Base-by-base conservation (phyloP, 345 rosid genomes). In the Acer saccharum region DNA sequence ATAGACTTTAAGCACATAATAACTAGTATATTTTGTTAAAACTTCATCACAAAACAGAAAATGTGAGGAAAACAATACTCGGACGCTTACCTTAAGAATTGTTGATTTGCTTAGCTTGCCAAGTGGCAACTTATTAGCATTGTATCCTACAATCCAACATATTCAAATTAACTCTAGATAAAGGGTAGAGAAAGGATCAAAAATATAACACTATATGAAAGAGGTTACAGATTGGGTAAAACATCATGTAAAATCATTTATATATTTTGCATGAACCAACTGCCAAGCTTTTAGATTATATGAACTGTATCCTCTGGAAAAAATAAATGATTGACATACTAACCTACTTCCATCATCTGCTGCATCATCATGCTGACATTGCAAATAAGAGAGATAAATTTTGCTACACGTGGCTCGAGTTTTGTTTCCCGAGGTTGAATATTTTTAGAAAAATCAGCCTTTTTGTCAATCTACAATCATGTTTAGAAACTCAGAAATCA, bases 341-440 rank as follows among this genome's bases (percentile, higher is more conserved):
- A 70, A 95, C 98, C 97, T 87, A 95, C 88, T 82, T 95, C 97
- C 97, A 93, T 87, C 97, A 95, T 95, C 75, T 90, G 98, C 65
- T 89, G 93, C 84, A 86, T 87, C 98, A 93, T 95, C 97, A 90
- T 95, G 87, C 91, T 89, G 71, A 90, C 82, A 82, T 90, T 93
- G 87, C 97, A 93, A 78, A 95, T 85, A 80, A 95, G 89, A 80
- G 98, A 91, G 79, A 93, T 81, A 75, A 95, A 93, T 78, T 89
- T 88, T 54, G 97, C 98, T 85, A 93, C 79, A 71, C 69, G 73
- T 69, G 86, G 87, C 74, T 91, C 93, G 43, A 93, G 93, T 81
- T 89, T 87, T 78, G 95, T 88, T 73, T 88, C 87, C 77, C 79
- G 84, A 75, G 88, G 87, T 81, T 91, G 94, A 81, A 80, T 81